A percentile compares a stretch with the other conserved stretches of the same genome.
Evolutionary conservation across 352 stramenopile genomes (phyloP).

Genomic region (Globisporangium radiosum): DNA sequence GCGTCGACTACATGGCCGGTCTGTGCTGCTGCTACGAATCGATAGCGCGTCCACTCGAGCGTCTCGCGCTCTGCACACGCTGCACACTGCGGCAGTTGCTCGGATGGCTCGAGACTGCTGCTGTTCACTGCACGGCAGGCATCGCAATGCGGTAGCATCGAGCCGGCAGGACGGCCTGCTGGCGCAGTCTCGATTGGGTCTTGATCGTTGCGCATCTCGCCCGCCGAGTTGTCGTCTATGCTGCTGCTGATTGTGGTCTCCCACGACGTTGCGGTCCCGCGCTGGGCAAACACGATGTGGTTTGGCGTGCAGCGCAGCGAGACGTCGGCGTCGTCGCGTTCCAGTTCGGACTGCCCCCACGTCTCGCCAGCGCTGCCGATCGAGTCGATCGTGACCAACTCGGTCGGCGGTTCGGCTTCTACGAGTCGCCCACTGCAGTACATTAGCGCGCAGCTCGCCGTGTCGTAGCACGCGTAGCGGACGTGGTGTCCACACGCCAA

Average conservation of each 20-base stretch:
- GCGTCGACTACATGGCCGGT: conserved; percentile 5
- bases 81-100: conserved; percentile 4
- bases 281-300: conserved; percentile 9
- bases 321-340: not conserved
- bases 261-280: conserved; percentile 4
- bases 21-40: conserved; percentile 8
- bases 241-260: conserved; percentile 1
- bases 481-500: conserved; percentile 2
- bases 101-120: not conserved
- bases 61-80: conserved; percentile 3
- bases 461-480: conserved; percentile 11
- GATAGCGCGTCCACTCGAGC: conserved; percentile 8
- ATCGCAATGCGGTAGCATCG: conserved; percentile 8
- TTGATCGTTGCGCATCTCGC: not conserved
- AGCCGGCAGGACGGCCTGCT: conserved; percentile 5
- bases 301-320: conserved; percentile 9
- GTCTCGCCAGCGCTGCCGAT: not conserved
- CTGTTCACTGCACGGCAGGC: conserved; percentile 4
- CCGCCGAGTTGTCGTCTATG: too few species aligned
- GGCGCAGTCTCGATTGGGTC: conserved; percentile 3
- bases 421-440: conserved; percentile 6
- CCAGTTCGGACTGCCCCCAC: not conserved
- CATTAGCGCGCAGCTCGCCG: conserved; percentile 2
- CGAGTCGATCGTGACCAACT: conserved; percentile 7
- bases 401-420: conserved; percentile 5